Percentiles rank a stretch among this genome's conserved stretches.
These are phyloP conservation scores for Yamadazyma oceani DNA, from an alignment of 1,139 yeast species.

Conservation along the genomic window DNA sequence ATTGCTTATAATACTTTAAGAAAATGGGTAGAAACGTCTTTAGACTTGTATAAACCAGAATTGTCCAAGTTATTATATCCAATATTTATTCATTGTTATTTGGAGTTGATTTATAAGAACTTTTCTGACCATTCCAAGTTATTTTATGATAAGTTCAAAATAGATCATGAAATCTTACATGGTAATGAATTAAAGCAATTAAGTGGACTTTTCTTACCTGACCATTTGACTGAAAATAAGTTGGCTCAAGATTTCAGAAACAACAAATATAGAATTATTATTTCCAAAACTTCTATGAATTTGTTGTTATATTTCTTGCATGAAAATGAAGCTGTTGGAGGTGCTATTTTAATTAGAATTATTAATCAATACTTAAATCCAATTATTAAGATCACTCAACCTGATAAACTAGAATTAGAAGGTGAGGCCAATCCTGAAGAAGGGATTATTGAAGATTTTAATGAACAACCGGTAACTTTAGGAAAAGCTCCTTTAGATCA, in stretches of 20 bases:
- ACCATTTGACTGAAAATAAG: slow-evolving; percentile 80
- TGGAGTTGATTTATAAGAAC: slow-evolving; percentile 71
- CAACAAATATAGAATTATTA: slow-evolving; percentile 71
- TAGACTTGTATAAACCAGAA: slow-evolving; percentile 91
- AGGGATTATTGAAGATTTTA: slow-evolving; percentile 63
- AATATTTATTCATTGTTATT: slow-evolving; percentile 81
- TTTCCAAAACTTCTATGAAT: slow-evolving; percentile 84
- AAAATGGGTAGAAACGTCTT: slow-evolving; percentile 88
- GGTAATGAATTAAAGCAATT: slow-evolving; percentile 73
- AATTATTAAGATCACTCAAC: slow-evolving; percentile 49
- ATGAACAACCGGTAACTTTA: slow-evolving; percentile 71
- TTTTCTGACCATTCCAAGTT: slow-evolving; percentile 61
- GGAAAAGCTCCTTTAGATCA: slow-evolving; percentile 87
- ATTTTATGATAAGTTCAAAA: slow-evolving; percentile 73
- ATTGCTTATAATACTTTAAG: slow-evolving; percentile 79
- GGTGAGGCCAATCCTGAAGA: slow-evolving; percentile 58
- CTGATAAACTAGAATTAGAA: slow-evolving; percentile 45
- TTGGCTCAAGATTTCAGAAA: slow-evolving; percentile 73
- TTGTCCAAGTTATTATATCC: slow-evolving; percentile 83
- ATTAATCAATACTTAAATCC: slow-evolving; percentile 86
- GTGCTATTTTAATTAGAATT: slow-evolving; percentile 79
- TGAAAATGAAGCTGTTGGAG: slow-evolving; percentile 92
- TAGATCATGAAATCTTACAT: slow-evolving; percentile 75
- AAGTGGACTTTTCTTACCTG: slow-evolving; percentile 73
- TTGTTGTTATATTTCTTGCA: slow-evolving; percentile 81